These are phyloP conservation scores for Conoideocrella luteorostrata DNA, from an alignment of 2,329 filamentous ascomycete genomes.

Conservation along the genomic window DNA sequence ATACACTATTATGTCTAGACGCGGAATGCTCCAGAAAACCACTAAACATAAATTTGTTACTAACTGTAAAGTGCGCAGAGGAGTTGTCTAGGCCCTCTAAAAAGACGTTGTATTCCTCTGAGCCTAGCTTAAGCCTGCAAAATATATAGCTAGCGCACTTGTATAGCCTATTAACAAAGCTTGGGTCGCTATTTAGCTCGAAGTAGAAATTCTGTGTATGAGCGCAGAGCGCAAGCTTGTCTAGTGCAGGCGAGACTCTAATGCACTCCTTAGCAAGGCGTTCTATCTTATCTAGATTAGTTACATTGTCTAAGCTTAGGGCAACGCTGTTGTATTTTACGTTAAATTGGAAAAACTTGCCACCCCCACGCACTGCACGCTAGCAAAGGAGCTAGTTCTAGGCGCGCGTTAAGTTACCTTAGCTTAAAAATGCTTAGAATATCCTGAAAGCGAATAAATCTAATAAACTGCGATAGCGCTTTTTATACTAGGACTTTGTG, in stretches of 20 bases:
- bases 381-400: neutral
- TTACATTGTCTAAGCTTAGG: constrained; percentile 1
- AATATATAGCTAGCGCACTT: neutral
- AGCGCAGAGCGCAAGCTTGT: constrained; percentile 1
- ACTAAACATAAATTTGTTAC: neutral
- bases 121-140: neutral
- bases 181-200: neutral
- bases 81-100: neutral
- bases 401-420: neutral
- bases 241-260: neutral
- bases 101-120: neutral
- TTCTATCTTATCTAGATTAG: neutral
- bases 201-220: constrained; percentile 2
- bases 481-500: neutral
- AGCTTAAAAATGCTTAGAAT: neutral
- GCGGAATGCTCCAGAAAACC: neutral
- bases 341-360: constrained; percentile 4
- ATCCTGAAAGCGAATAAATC: neutral
- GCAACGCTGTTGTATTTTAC: constrained; percentile 4
- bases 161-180: constrained; percentile 1
- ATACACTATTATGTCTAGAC: neutral
- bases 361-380: neutral
- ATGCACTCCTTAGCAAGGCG: neutral
- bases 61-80: constrained; percentile 3
- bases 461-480: neutral